phyloP scores from a whole-genome alignment of 805 yeast genomes.

The Tetrapisispora arboricola region DNA sequence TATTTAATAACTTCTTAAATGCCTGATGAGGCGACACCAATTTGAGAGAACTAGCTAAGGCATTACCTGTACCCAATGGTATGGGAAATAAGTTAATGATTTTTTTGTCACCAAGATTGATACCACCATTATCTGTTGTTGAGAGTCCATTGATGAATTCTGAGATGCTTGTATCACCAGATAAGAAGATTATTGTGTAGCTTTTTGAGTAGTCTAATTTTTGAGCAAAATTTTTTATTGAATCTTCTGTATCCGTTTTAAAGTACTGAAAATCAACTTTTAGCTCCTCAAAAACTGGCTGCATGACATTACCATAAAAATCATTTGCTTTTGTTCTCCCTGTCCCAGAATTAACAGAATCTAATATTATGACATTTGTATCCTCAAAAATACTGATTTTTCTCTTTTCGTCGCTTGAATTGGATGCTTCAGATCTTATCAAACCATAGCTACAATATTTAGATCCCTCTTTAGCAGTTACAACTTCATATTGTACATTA shows the following conservation, averaged over 20 bases:
- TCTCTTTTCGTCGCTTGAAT: neutral
- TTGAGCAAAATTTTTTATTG: constrained; percentile 34
- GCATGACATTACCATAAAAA: constrained; percentile 34
- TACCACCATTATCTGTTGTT: neutral
- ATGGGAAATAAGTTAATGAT: constrained; percentile 28
- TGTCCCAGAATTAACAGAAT: constrained; percentile 30
- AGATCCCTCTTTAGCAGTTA: constrained; percentile 7
- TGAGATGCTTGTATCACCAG: constrained; percentile 80
- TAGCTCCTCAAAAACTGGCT: constrained; percentile 38
- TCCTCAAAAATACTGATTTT: neutral
- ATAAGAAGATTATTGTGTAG: constrained; percentile 47
- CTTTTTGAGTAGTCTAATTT: constrained; percentile 14
- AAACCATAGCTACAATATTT: constrained; percentile 8
- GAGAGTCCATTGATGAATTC: constrained; percentile 56
- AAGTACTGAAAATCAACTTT: constrained; percentile 32
- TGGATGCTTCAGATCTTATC: too few species aligned
- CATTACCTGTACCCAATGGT: constrained; percentile 85
- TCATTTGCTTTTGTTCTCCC: constrained; percentile 29
- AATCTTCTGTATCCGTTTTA: constrained; percentile 32
- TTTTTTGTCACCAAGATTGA: neutral
- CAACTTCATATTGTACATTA: constrained; percentile 3
- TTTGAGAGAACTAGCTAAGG: constrained; percentile 55
- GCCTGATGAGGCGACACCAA: constrained; percentile 29
- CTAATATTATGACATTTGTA: constrained; percentile 17
- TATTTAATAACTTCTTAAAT: constrained; percentile 28